Percentiles rank a stretch among this genome's conserved stretches.
phyloP scores from a whole-genome alignment of 2,329 filamentous ascomycete genomes.

The Aspergillus tubingensis region DNA sequence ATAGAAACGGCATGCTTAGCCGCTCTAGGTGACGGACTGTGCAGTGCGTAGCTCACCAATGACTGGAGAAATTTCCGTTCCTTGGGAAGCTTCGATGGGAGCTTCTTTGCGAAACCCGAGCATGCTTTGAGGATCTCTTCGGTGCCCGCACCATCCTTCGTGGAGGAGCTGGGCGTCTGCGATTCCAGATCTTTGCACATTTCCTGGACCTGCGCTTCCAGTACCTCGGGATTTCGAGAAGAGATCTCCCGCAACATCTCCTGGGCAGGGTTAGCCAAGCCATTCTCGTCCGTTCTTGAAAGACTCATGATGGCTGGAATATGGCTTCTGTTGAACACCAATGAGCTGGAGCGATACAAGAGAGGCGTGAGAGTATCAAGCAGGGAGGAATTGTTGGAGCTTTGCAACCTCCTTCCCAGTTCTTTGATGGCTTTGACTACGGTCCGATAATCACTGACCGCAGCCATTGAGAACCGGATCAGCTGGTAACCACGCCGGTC shows the following conservation, averaged over 20 bases:
- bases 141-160: slow-evolving; percentile 69
- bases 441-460: slow-evolving; percentile 88
- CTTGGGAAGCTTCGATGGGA: slow-evolving; percentile 77
- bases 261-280: slow-evolving; percentile 76
- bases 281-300: slow-evolving; percentile 79
- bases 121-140: slow-evolving; percentile 93
- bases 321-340: slow-evolving; percentile 94
- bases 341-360: slow-evolving; percentile 76
- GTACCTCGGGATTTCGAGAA: slow-evolving; percentile 80
- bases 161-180: slow-evolving; percentile 71
- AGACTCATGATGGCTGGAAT: slow-evolving; percentile 86
- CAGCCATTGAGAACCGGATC: slow-evolving; percentile 79
- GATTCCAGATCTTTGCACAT: slow-evolving; percentile 83
- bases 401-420: slow-evolving; percentile 76
- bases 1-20: slow-evolving; percentile 95
- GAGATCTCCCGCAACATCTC: slow-evolving; percentile 92
- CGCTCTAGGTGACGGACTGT: slow-evolving; percentile 76
- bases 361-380: slow-evolving; percentile 80
- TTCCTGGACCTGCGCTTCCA: slow-evolving; percentile 89
- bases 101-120: slow-evolving; percentile 83
- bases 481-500: slow-evolving; percentile 89
- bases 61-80: slow-evolving; percentile 80
- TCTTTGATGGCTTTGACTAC: slow-evolving; percentile 90
- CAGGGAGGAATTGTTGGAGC: slow-evolving; percentile 61
- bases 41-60: slow-evolving; percentile 78